A percentile compares a stretch with the other conserved stretches of the same genome.
Evolutionary conservation across 805 yeast species (phyloP).

Genomic region (Candida multigemmis): DNA sequence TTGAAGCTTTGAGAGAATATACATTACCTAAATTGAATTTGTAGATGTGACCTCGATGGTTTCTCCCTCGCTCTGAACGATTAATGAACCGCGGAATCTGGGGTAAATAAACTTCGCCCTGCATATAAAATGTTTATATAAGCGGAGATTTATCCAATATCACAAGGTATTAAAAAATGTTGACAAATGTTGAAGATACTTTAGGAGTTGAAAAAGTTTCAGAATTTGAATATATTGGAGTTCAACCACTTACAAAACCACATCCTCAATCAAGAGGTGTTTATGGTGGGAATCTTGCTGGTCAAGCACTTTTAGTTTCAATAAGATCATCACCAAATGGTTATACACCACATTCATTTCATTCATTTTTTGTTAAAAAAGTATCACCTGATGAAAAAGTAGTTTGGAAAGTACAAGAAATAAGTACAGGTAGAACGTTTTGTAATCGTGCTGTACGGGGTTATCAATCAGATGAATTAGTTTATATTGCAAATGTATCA

Average conservation of each 20-base stretch:
- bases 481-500: constrained; percentile 20
- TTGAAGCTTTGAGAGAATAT: too few relatives aligned
- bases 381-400: constrained; percentile 7
- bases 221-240: constrained; percentile 8
- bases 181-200: constrained; percentile 6
- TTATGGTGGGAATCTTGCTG: constrained; percentile 25
- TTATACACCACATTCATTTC: constrained; percentile 26
- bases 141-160: too few relatives aligned
- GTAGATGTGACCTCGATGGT: too few relatives aligned
- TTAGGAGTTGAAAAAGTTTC: constrained; percentile 11
- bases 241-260: constrained; percentile 15
- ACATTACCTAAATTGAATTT: too few relatives aligned
- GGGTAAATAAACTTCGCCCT: too few relatives aligned
- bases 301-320: constrained; percentile 27
- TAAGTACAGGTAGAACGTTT: constrained; percentile 27
- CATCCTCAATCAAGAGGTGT: constrained; percentile 15
- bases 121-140: too few relatives aligned
- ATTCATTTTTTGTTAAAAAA: constrained; percentile 19
- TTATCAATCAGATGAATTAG: constrained; percentile 14
- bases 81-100: too few relatives aligned
- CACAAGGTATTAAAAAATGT: too few relatives aligned
- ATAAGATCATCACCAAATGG: constrained; percentile 16
- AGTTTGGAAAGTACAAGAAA: constrained; percentile 21
- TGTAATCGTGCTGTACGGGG: constrained; percentile 21
- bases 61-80: too few relatives aligned